These are phyloP conservation scores for Pseudocercospora ulei DNA, from an alignment of 2,329 filamentous ascomycete genomes.

Conservation along the genomic window DNA sequence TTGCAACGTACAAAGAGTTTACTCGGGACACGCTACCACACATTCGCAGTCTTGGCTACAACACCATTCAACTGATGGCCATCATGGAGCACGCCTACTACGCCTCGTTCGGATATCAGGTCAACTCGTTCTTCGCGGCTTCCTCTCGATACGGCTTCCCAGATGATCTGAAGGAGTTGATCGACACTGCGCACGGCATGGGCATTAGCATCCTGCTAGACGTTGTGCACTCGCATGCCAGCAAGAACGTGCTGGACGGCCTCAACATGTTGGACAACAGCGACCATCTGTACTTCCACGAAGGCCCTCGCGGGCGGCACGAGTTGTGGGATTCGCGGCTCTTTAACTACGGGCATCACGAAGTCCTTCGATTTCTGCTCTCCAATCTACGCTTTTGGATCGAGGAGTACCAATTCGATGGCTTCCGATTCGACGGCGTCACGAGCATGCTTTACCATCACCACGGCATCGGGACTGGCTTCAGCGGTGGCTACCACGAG, in stretches of 20 bases:
- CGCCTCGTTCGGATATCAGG: conserved; percentile 95
- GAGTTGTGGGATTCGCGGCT: conserved; percentile 92
- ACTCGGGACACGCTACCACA: conserved; percentile 83
- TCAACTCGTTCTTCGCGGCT: conserved; percentile 97
- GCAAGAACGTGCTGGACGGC: conserved; percentile 92
- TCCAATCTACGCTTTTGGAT: conserved; percentile 98
- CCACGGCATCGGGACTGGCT: conserved; percentile 96
- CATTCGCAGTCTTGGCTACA: conserved; percentile 85
- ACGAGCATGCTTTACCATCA: conserved; percentile 97
- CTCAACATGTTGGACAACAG: conserved; percentile 93
- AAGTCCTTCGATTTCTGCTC: conserved; percentile 88
- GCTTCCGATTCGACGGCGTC: conserved; percentile 94
- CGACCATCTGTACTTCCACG: conserved; percentile 93
- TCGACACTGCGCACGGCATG: conserved; percentile 86
- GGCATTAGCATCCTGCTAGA: conserved; percentile 87
- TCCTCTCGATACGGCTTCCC: conserved; percentile 90
- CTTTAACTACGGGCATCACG: conserved; percentile 94
- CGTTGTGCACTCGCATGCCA: conserved; percentile 94
- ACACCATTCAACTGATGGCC: conserved; percentile 96
- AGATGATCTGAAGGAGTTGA: conserved; percentile 90
- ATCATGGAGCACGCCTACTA: conserved; percentile 99
- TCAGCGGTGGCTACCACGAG: conserved; percentile 95
- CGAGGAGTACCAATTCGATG: conserved; percentile 94
- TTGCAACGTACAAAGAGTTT: conserved; percentile 96
- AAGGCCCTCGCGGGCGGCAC: conserved; percentile 71